These are phyloP conservation scores for Diplodia sapinea DNA, from an alignment of 2,329 filamentous ascomycete species.

Conservation along the genomic window DNA sequence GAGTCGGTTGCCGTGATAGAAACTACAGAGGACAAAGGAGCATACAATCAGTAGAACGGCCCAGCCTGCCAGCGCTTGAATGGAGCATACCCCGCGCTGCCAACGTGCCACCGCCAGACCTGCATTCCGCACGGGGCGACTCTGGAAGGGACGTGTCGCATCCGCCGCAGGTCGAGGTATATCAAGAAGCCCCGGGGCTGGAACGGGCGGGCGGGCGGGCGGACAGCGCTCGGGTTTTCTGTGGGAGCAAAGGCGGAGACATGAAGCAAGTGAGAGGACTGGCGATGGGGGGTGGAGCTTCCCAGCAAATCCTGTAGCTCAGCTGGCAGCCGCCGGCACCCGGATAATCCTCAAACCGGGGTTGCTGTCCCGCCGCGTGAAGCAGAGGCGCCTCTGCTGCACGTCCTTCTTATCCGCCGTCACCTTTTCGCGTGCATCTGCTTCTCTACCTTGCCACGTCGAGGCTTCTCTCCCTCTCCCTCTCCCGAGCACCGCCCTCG, in stretches of 20 bases:
- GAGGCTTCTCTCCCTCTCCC: slow-evolving; percentile 1
- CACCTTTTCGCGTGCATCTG: slow-evolving; percentile 29
- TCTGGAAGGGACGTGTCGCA: background rate
- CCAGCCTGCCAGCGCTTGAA: background rate
- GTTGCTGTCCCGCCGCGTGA: slow-evolving; percentile 11
- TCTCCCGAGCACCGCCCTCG: slow-evolving; percentile 12
- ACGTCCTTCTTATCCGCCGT: slow-evolving; percentile 29
- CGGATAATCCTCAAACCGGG: slow-evolving; percentile 26
- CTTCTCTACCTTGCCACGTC: slow-evolving; percentile 20
- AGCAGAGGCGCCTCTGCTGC: slow-evolving; percentile 24
- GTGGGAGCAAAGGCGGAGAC: slow-evolving; percentile 12
- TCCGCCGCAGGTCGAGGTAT: background rate
- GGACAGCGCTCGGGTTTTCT: slow-evolving; percentile 8
- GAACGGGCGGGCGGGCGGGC: background rate
- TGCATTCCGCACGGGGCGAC: background rate
- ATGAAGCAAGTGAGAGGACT: slow-evolving; percentile 21
- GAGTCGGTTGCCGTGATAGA: slow-evolving; percentile 8
- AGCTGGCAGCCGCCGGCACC: slow-evolving; percentile 14
- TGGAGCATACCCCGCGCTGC: slow-evolving; percentile 9
- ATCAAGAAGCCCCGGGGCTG: background rate
- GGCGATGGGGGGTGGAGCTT: slow-evolving; percentile 26
- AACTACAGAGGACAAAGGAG: slow-evolving; percentile 1
- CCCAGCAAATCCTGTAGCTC: slow-evolving; percentile 27
- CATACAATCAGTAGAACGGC: background rate
- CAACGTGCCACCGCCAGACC: background rate